phyloP scores from a whole-genome alignment of 495 filamentous ascomycete genomes.

The Penicillium mononematosum region DNA sequence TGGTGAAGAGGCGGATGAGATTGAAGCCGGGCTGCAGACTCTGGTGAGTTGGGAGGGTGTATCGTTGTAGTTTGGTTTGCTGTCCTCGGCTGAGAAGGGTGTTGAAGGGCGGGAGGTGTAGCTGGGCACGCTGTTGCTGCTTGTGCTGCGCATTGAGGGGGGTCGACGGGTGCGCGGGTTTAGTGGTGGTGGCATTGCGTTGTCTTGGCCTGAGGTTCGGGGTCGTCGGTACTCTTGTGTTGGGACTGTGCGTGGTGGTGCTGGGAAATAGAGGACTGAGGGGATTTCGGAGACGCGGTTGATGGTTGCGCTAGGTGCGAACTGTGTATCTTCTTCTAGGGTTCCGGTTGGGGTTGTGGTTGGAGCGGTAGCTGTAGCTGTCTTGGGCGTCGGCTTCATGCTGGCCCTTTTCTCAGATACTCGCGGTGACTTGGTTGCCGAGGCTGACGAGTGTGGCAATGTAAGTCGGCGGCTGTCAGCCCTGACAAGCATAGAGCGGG shows the following conservation, averaged over 20 bases:
- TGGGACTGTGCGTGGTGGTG: constrained; percentile 14
- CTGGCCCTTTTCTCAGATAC: constrained; percentile 10
- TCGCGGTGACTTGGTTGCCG: constrained; percentile 2
- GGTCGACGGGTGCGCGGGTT: constrained; percentile 18
- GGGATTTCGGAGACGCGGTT: constrained; percentile 31
- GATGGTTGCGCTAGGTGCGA: constrained; percentile 21
- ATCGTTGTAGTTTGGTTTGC: constrained; percentile 21
- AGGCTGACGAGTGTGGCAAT: constrained; percentile 9
- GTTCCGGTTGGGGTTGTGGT: constrained; percentile 5
- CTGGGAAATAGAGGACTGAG: constrained; percentile 23
- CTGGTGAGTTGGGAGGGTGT: constrained; percentile 21
- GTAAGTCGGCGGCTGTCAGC: constrained; percentile 17
- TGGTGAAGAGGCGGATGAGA: constrained; percentile 19
- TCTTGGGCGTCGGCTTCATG: neutral
- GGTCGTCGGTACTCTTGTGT: constrained; percentile 23
- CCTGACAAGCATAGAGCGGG: constrained; percentile 17
- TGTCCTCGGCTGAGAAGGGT: constrained; percentile 20
- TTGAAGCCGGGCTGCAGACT: constrained; percentile 27
- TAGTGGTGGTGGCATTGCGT: constrained; percentile 14
- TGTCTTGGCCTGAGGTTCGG: constrained; percentile 30
- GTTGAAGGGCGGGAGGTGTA: constrained; percentile 24
- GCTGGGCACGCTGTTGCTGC: constrained; percentile 28
- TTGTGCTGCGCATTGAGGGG: constrained; percentile 31
- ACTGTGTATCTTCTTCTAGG: constrained; percentile 3
- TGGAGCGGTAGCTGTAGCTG: constrained; percentile 2